These are phyloP conservation scores for Tetrapisispora phaffii DNA, from an alignment of 805 yeast species.

Conservation along the genomic window DNA sequence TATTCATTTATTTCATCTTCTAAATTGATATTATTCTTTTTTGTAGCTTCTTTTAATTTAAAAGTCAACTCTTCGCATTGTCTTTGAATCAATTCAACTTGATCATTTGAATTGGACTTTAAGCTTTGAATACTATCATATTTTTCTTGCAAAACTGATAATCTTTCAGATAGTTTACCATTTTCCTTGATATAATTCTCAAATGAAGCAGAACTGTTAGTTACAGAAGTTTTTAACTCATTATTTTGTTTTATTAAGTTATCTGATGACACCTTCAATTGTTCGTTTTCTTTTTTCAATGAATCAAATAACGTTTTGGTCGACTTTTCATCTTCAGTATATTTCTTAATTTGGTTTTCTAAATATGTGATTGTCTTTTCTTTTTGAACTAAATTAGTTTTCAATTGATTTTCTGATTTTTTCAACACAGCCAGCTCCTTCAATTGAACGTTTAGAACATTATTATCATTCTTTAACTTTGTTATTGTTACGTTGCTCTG, in stretches of 20 bases:
- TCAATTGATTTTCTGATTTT: constrained; percentile 10
- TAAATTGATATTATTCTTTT: constrained; percentile 50
- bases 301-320: constrained; percentile 23
- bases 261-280: constrained; percentile 24
- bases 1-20: constrained; percentile 80
- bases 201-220: constrained; percentile 31
- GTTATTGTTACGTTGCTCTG: constrained; percentile 10
- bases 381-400: constrained; percentile 24
- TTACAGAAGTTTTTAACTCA: constrained; percentile 30
- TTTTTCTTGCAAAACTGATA: constrained; percentile 31
- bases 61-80: constrained; percentile 65
- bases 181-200: constrained; percentile 31
- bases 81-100: constrained; percentile 43
- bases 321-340: constrained; percentile 20
- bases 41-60: constrained; percentile 56
- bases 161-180: constrained; percentile 35
- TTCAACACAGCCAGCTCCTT: constrained; percentile 16
- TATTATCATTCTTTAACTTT: constrained; percentile 12
- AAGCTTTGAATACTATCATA: constrained; percentile 31
- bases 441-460: constrained; percentile 11
- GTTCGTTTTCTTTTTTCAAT: constrained; percentile 27
- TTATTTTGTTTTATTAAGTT: constrained; percentile 32
- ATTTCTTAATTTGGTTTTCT: constrained; percentile 35
- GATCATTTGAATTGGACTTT: constrained; percentile 34
- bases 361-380: constrained; percentile 32